Conservation (phyloP, 805 yeast species). For the Vanderwaltozyma yarrowii region DNA sequence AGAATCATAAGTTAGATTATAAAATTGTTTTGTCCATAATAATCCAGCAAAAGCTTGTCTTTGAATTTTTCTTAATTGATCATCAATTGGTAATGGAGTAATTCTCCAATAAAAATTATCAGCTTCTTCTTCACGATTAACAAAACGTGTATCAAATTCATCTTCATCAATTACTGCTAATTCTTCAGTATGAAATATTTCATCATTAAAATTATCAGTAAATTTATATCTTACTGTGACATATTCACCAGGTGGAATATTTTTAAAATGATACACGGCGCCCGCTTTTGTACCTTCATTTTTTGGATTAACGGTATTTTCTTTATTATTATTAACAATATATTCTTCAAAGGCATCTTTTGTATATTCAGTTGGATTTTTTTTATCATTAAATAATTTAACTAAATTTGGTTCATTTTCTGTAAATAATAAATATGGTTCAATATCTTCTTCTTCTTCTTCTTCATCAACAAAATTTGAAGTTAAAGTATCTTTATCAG, state of each 20-base stretch:
- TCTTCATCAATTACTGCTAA: constrained; percentile 53
- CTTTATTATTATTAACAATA: constrained; percentile 46
- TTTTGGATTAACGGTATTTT: constrained; percentile 59
- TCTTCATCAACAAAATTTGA: no score
- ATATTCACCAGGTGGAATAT: constrained; percentile 76
- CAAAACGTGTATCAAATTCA: constrained; percentile 58
- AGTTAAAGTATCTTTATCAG: constrained; percentile 8
- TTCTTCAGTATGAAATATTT: constrained; percentile 23
- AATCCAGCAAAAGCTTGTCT: constrained; percentile 92
- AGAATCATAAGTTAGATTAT: constrained; percentile 72
- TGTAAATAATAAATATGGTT: constrained; percentile 70
- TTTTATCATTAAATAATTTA: constrained; percentile 51
- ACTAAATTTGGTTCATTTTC: constrained; percentile 78
- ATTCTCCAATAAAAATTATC: constrained; percentile 88
- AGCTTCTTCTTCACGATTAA: constrained; percentile 72
- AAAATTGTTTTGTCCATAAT: constrained; percentile 88
- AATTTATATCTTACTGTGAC: constrained; percentile 76
- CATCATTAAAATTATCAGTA: constrained; percentile 30
- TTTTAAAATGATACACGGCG: constrained; percentile 75
- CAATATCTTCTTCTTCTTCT: constrained; percentile 43
- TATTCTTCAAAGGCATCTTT: constrained; percentile 91
- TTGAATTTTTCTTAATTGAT: constrained; percentile 71
- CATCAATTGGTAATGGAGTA: constrained; percentile 74
- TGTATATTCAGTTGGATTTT: constrained; percentile 47
- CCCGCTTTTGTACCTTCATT: constrained; percentile 70